phyloP scores from a whole-genome alignment of 2,329 filamentous ascomycete species.

The Diplodia intermedia region DNA sequence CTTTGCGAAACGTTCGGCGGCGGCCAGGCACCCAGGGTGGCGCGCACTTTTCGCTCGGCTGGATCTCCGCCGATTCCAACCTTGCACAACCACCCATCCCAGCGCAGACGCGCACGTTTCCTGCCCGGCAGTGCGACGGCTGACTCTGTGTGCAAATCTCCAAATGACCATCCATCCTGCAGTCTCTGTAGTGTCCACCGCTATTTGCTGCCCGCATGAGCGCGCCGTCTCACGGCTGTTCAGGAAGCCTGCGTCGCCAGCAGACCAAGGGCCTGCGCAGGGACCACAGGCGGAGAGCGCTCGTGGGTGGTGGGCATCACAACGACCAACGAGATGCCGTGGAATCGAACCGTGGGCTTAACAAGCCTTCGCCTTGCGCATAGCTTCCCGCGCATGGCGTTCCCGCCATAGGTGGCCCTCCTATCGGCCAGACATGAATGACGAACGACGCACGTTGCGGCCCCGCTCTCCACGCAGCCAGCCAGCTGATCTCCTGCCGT shows the following conservation, averaged over 20 bases:
- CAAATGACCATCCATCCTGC: neutral
- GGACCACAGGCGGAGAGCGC: slow-evolving; percentile 16
- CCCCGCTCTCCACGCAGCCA: neutral
- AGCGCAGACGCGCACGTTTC: neutral
- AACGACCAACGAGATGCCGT: slow-evolving; percentile 13
- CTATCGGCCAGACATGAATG: slow-evolving; percentile 19
- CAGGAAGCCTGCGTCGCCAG: neutral
- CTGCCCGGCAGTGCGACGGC: neutral
- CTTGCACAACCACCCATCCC: neutral
- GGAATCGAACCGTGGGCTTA: slow-evolving; percentile 8
- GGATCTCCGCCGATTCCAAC: neutral
- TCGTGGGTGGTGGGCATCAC: slow-evolving; percentile 16
- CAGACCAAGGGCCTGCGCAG: slow-evolving; percentile 9
- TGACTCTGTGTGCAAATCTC: neutral
- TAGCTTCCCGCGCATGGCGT: slow-evolving; percentile 8
- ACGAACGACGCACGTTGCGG: slow-evolving; percentile 22
- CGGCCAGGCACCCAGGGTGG: slow-evolving; percentile 24
- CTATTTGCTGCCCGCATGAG: neutral
- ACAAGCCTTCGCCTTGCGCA: slow-evolving; percentile 6
- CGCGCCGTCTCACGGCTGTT: neutral
- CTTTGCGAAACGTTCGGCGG: slow-evolving; percentile 4
- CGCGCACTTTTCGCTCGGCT: slow-evolving; percentile 31
- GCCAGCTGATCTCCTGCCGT: slow-evolving; percentile 26
- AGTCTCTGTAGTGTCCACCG: neutral
- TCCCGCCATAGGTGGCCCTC: neutral